Conservation (phyloP, 2,329 filamentous ascomycete species). For the Zopfia rhizophila region DNA sequence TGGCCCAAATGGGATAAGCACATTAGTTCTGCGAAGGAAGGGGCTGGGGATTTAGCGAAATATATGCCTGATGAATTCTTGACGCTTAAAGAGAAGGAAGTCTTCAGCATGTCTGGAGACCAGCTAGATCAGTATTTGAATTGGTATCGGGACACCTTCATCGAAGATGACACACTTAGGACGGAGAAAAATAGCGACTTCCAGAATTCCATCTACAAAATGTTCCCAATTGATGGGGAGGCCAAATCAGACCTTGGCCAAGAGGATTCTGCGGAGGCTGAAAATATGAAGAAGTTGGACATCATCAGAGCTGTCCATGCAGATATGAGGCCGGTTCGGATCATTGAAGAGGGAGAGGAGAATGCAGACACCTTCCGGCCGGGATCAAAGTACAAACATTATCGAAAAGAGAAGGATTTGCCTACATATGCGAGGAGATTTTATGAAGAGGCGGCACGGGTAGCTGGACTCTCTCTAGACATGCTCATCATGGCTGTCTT, state of each 20-base stretch:
- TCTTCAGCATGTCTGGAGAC: constrained; percentile 68
- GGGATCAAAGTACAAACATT: constrained; percentile 62
- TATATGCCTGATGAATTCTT: constrained; percentile 56
- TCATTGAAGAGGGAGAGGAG: constrained; percentile 49
- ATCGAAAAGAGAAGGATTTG: constrained; percentile 60
- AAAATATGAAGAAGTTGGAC: constrained; percentile 40
- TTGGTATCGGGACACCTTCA: constrained; percentile 78
- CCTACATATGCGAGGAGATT: constrained; percentile 58
- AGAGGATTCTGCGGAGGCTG: constrained; percentile 29
- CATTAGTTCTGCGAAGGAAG: constrained; percentile 17
- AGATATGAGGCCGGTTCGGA: constrained; percentile 50
- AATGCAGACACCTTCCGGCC: constrained; percentile 48
- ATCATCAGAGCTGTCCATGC: constrained; percentile 57
- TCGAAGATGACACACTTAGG: constrained; percentile 57
- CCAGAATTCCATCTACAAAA: constrained; percentile 50
- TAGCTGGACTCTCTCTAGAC: constrained; percentile 61
- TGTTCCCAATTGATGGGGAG: constrained; percentile 51
- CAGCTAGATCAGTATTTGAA: constrained; percentile 81
- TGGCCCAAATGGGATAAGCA: constrained; percentile 74
- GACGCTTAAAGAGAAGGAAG: constrained; percentile 69
- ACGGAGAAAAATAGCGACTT: constrained; percentile 52
- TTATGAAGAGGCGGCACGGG: constrained; percentile 61
- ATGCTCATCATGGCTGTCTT: constrained; percentile 63
- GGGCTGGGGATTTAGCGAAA: constrained; percentile 11
- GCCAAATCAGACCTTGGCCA: background rate